Evolutionary conservation across 1,139 yeast species (phyloP).

Genomic region (Suhomyces coccinellae): DNA sequence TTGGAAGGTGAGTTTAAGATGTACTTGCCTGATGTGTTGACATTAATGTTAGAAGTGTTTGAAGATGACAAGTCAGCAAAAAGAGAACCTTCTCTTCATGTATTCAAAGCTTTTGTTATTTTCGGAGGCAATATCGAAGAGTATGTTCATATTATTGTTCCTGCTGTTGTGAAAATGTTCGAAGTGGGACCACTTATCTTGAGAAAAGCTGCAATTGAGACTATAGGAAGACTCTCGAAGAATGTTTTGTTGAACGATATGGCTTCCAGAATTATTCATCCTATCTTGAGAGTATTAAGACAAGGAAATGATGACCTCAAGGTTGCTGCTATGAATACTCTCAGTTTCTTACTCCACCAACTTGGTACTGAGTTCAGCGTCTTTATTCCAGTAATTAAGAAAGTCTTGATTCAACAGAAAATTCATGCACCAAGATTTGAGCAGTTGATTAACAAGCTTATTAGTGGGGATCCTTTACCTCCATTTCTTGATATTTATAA

Average conservation of each 20-base stretch:
- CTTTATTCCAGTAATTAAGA: constrained; percentile 82
- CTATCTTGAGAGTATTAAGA: constrained; percentile 70
- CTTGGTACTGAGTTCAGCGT: constrained; percentile 84
- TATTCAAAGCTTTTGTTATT: constrained; percentile 81
- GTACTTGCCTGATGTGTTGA: constrained; percentile 75
- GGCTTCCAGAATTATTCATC: constrained; percentile 90
- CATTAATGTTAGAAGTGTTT: constrained; percentile 71
- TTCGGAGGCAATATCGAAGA: constrained; percentile 90
- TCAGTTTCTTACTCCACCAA: constrained; percentile 76
- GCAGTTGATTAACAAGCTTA: constrained; percentile 70
- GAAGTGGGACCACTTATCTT: constrained; percentile 65
- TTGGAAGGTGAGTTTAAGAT: constrained; percentile 90
- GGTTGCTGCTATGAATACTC: constrained; percentile 69
- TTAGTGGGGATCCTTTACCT: constrained; percentile 90
- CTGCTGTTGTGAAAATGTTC: constrained; percentile 77
- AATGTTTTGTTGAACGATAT: constrained; percentile 77
- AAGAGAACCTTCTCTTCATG: constrained; percentile 68
- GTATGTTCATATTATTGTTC: constrained; percentile 80
- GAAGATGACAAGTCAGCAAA: constrained; percentile 73
- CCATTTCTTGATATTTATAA: constrained; percentile 70
- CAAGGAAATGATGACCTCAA: constrained; percentile 63
- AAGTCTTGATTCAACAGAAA: constrained; percentile 61
- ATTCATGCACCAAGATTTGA: constrained; percentile 78
- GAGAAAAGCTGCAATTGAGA: constrained; percentile 75
- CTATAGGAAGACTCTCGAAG: constrained; percentile 79